phyloP scores from a whole-genome alignment of 176 grass and related monocot genomes.

The Metroxylon sagu region DNA sequence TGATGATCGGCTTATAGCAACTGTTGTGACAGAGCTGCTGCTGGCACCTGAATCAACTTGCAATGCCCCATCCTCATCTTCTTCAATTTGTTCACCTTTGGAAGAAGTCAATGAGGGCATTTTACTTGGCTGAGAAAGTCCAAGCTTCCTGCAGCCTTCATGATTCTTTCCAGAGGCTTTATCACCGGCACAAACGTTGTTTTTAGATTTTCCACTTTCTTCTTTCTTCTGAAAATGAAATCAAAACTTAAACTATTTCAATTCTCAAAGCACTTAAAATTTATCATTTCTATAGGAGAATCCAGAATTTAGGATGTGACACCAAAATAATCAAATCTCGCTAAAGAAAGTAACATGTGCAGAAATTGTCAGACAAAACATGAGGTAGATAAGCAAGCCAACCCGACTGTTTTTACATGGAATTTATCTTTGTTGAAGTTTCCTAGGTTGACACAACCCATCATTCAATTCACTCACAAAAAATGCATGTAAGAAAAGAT shows the following conservation, averaged over 20 bases:
- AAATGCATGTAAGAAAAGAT: too few relatives aligned
- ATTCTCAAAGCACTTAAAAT: too few relatives aligned
- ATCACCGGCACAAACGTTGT: constrained; percentile 2
- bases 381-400: too few relatives aligned
- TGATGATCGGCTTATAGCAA: constrained; percentile 9
- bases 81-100: constrained; percentile 21
- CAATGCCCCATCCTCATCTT: constrained; percentile 31
- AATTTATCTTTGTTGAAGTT: too few relatives aligned
- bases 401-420: too few relatives aligned
- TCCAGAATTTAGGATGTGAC: too few relatives aligned
- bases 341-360: too few relatives aligned
- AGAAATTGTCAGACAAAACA: too few relatives aligned
- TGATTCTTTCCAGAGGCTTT: constrained; percentile 23
- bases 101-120: constrained; percentile 22
- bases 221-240: constrained; percentile 37
- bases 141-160: constrained; percentile 18
- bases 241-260: not conserved
- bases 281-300: too few relatives aligned
- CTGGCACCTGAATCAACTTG: constrained; percentile 25
- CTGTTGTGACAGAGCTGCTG: constrained; percentile 11
- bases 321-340: too few relatives aligned
- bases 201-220: constrained; percentile 15
- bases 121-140: constrained; percentile 21
- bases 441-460: too few relatives aligned
- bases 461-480: too few relatives aligned